Evolutionary conservation across 2,329 filamentous ascomycete genomes (phyloP).

Genomic region (Juglanconis juglandina): DNA sequence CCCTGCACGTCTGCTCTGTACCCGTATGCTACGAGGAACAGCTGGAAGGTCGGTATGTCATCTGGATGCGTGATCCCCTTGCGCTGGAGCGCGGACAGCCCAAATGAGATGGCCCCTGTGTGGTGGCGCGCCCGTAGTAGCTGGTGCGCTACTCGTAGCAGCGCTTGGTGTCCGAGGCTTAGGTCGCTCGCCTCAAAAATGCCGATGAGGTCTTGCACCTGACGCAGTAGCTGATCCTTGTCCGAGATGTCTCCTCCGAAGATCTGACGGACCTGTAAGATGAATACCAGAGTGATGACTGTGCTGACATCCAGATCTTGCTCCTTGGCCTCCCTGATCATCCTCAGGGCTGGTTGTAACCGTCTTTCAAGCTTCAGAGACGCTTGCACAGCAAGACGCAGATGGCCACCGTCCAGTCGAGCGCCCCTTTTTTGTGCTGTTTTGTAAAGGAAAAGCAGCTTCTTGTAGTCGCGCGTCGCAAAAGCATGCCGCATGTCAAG

Average conservation of each 20-base stretch:
- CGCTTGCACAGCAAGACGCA: constrained; percentile 47
- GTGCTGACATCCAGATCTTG: constrained; percentile 40
- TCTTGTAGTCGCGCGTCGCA: constrained; percentile 2
- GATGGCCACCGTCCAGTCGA: constrained; percentile 36
- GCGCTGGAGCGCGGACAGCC: constrained; percentile 24
- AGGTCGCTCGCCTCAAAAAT: constrained; percentile 23
- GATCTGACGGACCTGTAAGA: constrained; percentile 34
- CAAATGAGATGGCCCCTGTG: constrained; percentile 27
- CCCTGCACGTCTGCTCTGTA: constrained; percentile 25
- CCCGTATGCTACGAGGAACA: constrained; percentile 27
- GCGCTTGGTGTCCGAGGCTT: constrained; percentile 22
- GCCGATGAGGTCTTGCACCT: constrained; percentile 22
- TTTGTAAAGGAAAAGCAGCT: constrained; percentile 33
- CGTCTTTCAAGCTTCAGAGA: constrained; percentile 31
- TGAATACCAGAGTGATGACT: constrained; percentile 38
- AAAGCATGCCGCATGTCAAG: constrained; percentile 15
- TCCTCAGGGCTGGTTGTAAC: constrained; percentile 31
- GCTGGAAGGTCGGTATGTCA: constrained; percentile 30
- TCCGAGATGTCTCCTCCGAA: constrained; percentile 20
- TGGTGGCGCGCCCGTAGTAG: constrained; percentile 27
- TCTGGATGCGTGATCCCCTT: constrained; percentile 20
- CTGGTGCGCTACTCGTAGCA: constrained; percentile 29
- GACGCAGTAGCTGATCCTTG: constrained; percentile 20
- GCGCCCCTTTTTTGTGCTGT: constrained; percentile 33
- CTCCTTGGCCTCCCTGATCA: constrained; percentile 38